A percentile compares a stretch with the other conserved stretches of the same genome.
These are phyloP conservation scores for Aureobasidium sp. DNA, from an alignment of 2,329 filamentous ascomycete species.

Conservation along the genomic window DNA sequence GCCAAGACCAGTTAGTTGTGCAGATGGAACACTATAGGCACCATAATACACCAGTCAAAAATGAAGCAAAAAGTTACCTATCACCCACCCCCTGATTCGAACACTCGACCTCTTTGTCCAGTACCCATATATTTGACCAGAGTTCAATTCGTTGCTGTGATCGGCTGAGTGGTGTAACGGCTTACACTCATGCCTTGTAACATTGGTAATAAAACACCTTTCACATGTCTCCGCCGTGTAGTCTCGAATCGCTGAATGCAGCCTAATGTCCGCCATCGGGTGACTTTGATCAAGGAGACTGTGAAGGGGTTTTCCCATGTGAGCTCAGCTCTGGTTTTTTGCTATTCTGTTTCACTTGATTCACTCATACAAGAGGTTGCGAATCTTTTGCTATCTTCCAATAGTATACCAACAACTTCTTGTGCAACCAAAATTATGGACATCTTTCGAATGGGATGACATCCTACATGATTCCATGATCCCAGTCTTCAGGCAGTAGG, in stretches of 20 bases:
- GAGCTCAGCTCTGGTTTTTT: background rate
- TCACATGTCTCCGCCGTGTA: background rate
- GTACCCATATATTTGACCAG: background rate
- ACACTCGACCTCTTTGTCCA: background rate
- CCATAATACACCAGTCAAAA: background rate
- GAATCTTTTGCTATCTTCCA: background rate
- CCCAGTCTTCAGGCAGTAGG: constrained; percentile 7
- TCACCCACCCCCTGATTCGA: background rate
- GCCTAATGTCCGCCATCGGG: background rate
- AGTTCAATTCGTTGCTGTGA: background rate
- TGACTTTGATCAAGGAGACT: background rate
- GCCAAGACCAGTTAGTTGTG: background rate
- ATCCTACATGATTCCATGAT: background rate
- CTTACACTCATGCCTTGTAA: background rate
- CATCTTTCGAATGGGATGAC: background rate
- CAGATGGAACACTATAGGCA: background rate
- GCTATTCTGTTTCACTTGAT: too few relatives aligned
- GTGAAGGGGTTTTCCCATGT: background rate
- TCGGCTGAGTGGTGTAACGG: background rate
- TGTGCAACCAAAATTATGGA: background rate
- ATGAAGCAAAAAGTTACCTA: background rate
- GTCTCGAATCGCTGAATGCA: background rate
- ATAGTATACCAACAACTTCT: background rate
- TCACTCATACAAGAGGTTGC: background rate
- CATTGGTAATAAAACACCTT: background rate